Base-by-base conservation (phyloP, 768 basidiomycete genomes). In the Pleurotus citrinopileatus region DNA sequence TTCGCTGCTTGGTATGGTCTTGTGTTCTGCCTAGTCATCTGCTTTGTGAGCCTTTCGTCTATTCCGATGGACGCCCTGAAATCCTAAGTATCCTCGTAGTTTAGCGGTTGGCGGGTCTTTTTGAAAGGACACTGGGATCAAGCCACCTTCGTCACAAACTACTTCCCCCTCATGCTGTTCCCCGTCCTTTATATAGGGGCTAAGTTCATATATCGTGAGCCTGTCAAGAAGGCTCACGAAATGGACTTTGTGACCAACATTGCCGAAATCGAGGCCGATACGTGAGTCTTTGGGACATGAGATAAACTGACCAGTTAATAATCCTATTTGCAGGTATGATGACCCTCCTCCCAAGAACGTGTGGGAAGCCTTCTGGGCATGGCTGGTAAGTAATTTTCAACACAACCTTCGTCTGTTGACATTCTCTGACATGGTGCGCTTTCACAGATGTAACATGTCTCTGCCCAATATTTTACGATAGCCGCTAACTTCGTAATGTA, bases 161-260 rank as follows among this genome's bases (percentile, higher is more conserved):
- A 95, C 67, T 65, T 94, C 40, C 89, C 87, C 19, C 65, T 84
- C 4, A 58, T 64, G n/a, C 51, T 86, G 27, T 92, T 94, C 82
- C 91, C 91, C 17, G 50, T 94, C 46, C 64, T 96, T 32, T 96
- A 89, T 68, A 6, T 76, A 32, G 76, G 69, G 15, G 80, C 84
- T 56, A 82, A 81, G 62, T 56, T 87, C 36, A 77, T 74, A 65
- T 80, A 74, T 54, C 79, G 75, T 62, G 70, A 71, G 38, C 72
- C 73, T 17, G 59, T 73, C 23, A 71, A 84, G 40, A 64, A 70
- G 28, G 58, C 84, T 0, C 63, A 76, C 19, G 83, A 95, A 29
- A 94, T 98, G 90, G 95, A 97, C 70, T 94, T 95, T 64, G 70
- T 84, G 38, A 76, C 78, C 4, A 81, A 86, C 55, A 74, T 89